A percentile compares a stretch with the other conserved stretches of the same genome.
phyloP scores from a whole-genome alignment of 129 eudicot species.

The Arctium minus region DNA sequence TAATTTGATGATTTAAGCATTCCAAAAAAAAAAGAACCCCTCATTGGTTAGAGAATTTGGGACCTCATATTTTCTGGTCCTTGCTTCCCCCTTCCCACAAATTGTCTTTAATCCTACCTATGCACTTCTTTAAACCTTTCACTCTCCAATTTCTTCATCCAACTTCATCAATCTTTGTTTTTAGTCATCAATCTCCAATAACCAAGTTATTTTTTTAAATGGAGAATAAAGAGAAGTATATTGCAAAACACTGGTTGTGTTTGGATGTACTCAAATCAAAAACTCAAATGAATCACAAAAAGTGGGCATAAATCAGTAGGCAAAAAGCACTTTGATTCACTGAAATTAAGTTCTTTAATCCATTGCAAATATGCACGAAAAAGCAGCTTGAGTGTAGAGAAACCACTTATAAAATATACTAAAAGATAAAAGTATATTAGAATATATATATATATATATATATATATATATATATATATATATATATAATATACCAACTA shows the following conservation, averaged over 20 bases:
- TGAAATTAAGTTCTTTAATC: conserved; percentile 60
- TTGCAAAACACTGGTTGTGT: conserved; percentile 24
- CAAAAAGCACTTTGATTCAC: conserved; percentile 44
- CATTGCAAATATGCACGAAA: conserved; percentile 34
- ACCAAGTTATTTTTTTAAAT: conserved; percentile 23
- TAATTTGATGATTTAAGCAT: conserved; percentile 20
- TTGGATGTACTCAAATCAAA: conserved; percentile 56
- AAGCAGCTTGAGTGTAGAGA: not conserved
- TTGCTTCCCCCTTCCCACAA: conserved; percentile 15
- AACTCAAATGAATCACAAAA: conserved; percentile 28
- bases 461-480: too few relatives aligned
- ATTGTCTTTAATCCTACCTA: conserved; percentile 7
- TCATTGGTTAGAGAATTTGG: conserved; percentile 14
- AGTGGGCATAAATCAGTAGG: conserved; percentile 37
- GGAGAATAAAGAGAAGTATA: too few relatives aligned
- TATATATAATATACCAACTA: too few relatives aligned
- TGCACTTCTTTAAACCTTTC: not conserved
- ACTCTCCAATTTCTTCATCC: conserved; percentile 43
- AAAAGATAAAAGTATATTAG: too few relatives aligned
- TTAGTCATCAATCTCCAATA: conserved; percentile 14
- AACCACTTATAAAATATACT: too few relatives aligned
- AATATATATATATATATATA: too few relatives aligned
- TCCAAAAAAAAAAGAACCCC: not conserved
- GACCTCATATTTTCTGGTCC: conserved; percentile 58
- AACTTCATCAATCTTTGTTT: conserved; percentile 37